Percentiles rank a stretch among this genome's conserved stretches.
These are phyloP conservation scores for Scytalidium sp. DNA, from an alignment of 2,329 filamentous ascomycete species.

Conservation along the genomic window DNA sequence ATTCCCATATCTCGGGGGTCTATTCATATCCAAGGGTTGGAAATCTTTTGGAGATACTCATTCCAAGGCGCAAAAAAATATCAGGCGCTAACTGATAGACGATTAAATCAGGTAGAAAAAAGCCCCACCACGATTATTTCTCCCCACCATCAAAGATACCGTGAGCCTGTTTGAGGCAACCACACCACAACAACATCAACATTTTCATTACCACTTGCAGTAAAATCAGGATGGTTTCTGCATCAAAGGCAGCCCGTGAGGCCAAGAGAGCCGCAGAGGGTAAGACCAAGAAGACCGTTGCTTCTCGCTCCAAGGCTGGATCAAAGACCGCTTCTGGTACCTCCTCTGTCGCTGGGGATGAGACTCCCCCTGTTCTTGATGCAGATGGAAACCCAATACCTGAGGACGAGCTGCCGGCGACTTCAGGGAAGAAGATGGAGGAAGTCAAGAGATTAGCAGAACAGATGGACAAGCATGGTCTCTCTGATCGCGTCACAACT, in stretches of 20 bases:
- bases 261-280: slow-evolving; percentile 71
- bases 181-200: slow-evolving; percentile 1
- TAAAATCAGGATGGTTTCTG: slow-evolving; percentile 57
- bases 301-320: slow-evolving; percentile 61
- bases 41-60: neutral
- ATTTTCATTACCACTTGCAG: neutral
- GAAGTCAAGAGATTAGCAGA: slow-evolving; percentile 83
- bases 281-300: slow-evolving; percentile 74
- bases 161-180: neutral
- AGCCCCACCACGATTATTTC: neutral
- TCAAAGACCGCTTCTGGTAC: slow-evolving; percentile 64
- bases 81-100: neutral
- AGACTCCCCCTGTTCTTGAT: slow-evolving; percentile 58
- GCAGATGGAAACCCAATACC: slow-evolving; percentile 53
- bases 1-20: neutral
- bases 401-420: slow-evolving; percentile 63
- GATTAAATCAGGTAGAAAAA: neutral
- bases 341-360: slow-evolving; percentile 69
- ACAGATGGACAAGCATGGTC: slow-evolving; percentile 93
- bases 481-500: slow-evolving; percentile 97
- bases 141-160: neutral
- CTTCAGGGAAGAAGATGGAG: slow-evolving; percentile 68
- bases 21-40: neutral
- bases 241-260: slow-evolving; percentile 69
- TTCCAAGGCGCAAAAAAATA: neutral